Conservation (phyloP, 2,329 filamentous ascomycete genomes). For the Colletotrichum euphorbiae region DNA sequence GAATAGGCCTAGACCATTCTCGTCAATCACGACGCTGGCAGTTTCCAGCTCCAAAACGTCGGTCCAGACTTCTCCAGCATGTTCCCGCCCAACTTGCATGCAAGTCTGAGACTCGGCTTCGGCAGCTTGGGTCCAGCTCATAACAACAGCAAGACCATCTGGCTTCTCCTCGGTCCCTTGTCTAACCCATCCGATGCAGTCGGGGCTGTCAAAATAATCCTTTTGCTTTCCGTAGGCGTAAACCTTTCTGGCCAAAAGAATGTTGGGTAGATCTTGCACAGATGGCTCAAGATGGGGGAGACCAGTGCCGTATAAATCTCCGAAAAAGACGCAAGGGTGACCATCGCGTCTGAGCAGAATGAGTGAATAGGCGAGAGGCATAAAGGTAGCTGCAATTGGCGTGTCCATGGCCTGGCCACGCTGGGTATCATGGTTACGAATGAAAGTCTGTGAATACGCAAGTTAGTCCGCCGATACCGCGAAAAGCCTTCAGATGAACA, state of each 20-base stretch:
- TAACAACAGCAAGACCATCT: constrained; percentile 23
- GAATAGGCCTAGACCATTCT: constrained; percentile 19
- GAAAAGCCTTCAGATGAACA: neutral
- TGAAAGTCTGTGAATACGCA: constrained; percentile 17
- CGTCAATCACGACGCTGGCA: constrained; percentile 17
- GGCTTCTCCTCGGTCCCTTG: constrained; percentile 25
- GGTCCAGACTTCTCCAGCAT: constrained; percentile 25
- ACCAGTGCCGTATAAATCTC: constrained; percentile 30
- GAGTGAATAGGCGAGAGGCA: constrained; percentile 29
- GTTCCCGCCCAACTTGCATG: constrained; percentile 27
- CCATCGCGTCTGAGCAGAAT: constrained; percentile 30
- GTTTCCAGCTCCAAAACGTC: constrained; percentile 21
- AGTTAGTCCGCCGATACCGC: neutral
- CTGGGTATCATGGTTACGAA: constrained; percentile 37
- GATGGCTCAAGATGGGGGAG: constrained; percentile 13
- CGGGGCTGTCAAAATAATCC: constrained; percentile 25
- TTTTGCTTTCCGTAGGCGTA: constrained; percentile 29
- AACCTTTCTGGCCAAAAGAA: constrained; percentile 25
- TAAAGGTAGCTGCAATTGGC: constrained; percentile 18
- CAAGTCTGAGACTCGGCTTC: constrained; percentile 19
- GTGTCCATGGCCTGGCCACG: constrained; percentile 38
- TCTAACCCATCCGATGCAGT: constrained; percentile 32
- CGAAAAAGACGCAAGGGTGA: constrained; percentile 37
- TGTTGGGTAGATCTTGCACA: constrained; percentile 14
- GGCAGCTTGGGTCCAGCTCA: constrained; percentile 24